These are phyloP conservation scores for Rosa hybrid DNA, from an alignment of 331 rosid species.

Conservation along the genomic window DNA sequence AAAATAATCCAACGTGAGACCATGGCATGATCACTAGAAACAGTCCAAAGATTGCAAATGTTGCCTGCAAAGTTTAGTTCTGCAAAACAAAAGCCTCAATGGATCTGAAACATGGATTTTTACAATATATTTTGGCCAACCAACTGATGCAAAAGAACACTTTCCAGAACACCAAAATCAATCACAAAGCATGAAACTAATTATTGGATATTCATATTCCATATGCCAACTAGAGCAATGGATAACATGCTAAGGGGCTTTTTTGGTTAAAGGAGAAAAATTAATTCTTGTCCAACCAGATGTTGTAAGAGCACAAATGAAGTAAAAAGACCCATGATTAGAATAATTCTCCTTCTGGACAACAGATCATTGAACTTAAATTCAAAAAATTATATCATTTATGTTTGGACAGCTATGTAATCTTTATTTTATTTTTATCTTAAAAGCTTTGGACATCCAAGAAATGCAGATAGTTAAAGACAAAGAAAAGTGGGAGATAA, in stretches of 20 bases:
- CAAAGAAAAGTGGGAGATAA: neutral
- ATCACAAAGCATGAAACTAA: neutral
- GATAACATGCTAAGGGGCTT: neutral
- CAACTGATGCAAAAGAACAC: neutral
- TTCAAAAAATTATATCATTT: neutral
- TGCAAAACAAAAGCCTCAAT: neutral
- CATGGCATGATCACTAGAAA: neutral
- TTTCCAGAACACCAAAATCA: neutral
- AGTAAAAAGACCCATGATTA: neutral
- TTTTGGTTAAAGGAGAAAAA: neutral
- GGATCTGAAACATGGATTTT: neutral
- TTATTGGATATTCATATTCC: neutral
- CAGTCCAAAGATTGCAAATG: neutral
- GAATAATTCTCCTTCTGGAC: neutral
- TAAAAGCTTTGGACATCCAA: neutral
- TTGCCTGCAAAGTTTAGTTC: neutral
- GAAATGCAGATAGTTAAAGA: slow-evolving; percentile 1
- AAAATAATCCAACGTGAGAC: neutral
- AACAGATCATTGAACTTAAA: too few relatives aligned
- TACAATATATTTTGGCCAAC: neutral
- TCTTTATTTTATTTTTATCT: neutral
- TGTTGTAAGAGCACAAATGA: neutral
- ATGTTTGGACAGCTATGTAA: neutral
- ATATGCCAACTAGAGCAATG: neutral
- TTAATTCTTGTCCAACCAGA: neutral